phyloP scores from a whole-genome alignment of 2,329 filamentous ascomycete species.

The Fusarium goolgardi region DNA sequence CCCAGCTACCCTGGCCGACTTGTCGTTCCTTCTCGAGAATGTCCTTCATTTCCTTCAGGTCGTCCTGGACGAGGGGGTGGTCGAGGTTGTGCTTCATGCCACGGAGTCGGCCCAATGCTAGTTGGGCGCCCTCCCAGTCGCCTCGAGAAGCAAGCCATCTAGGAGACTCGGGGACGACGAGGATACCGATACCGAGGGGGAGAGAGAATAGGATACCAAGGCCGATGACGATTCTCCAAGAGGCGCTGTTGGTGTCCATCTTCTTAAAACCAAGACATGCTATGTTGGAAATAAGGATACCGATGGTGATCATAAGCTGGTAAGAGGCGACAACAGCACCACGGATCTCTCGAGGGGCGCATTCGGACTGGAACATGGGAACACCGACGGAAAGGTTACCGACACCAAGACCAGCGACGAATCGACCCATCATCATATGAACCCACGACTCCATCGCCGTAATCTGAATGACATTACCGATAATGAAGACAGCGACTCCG shows the following conservation, averaged over 20 bases:
- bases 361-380: conserved; percentile 75
- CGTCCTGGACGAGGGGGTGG: conserved; percentile 60
- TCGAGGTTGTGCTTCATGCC: conserved; percentile 61
- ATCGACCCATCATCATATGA: conserved; percentile 73
- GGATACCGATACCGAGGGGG: conserved; percentile 64
- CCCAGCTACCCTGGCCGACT: conserved; percentile 62
- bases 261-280: conserved; percentile 64
- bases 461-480: conserved; percentile 76
- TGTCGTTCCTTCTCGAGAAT: conserved; percentile 59
- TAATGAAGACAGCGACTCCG: conserved; percentile 66
- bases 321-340: conserved; percentile 76
- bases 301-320: conserved; percentile 79
- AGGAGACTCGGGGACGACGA: conserved; percentile 67
- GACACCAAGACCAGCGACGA: conserved; percentile 74
- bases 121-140: conserved; percentile 61
- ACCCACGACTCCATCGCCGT: conserved; percentile 69
- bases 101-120: conserved; percentile 65
- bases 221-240: conserved; percentile 73
- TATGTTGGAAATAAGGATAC: conserved; percentile 69
- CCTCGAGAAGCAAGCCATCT: conserved; percentile 64
- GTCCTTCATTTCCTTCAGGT: conserved; percentile 64
- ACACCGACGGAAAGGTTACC: conserved; percentile 74
- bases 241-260: conserved; percentile 56
- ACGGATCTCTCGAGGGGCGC: conserved; percentile 70
- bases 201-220: conserved; percentile 65